These are phyloP conservation scores for Auxenochlorella pyrenoidosa DNA, from an alignment of 139 green algal species.

Conservation along the genomic window DNA sequence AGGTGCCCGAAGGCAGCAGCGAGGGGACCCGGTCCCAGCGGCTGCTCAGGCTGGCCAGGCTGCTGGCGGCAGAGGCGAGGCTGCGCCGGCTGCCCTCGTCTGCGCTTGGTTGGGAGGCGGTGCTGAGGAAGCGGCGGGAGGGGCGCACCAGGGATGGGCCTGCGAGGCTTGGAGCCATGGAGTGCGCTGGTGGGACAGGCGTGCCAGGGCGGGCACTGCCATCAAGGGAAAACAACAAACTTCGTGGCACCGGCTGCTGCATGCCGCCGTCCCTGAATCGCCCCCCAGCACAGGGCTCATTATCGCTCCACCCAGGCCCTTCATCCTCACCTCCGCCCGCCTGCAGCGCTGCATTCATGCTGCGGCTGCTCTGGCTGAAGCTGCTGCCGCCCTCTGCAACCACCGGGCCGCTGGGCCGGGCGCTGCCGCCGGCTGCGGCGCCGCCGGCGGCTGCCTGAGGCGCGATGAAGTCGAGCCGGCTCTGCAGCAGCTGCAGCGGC, in stretches of 20 bases:
- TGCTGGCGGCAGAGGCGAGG: background rate
- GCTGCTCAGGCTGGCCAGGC: background rate
- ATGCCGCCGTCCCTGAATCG: too few species aligned
- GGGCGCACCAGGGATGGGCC: background rate
- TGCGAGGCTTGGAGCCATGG: background rate
- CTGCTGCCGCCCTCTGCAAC: conserved; percentile 32
- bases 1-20: background rate
- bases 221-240: background rate
- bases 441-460: too few species aligned
- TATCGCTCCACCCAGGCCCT: background rate
- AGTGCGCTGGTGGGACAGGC: too few species aligned
- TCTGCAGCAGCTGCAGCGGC: conserved; percentile 74
- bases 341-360: background rate
- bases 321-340: background rate
- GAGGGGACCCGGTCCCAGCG: background rate
- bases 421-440: background rate
- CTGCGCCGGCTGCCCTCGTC: background rate
- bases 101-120: background rate
- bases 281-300: too few species aligned
- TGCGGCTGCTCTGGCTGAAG: conserved; percentile 21
- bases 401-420: conserved; percentile 3
- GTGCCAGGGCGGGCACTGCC: background rate
- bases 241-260: background rate
- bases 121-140: background rate
- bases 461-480: background rate